Evolutionary conservation across 116 monocot genomes (phyloP), one percentile per base, ranked within the genome.

Genomic region (Dioscorea cayenensis): DNA sequence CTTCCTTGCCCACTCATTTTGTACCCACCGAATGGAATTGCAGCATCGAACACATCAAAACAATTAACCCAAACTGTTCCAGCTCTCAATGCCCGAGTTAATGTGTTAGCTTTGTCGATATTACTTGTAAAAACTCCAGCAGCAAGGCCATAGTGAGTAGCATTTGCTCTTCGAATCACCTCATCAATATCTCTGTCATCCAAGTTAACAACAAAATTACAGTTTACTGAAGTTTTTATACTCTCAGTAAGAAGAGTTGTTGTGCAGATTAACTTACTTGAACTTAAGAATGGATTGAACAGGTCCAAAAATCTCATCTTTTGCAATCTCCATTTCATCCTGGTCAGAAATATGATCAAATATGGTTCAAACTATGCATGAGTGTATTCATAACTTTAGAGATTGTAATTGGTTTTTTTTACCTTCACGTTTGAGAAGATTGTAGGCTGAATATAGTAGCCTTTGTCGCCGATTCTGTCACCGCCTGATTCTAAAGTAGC

Each of bases 361-460:
- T 32, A 48, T 14, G n/a, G 19, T 21, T 67, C 6, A n/a, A 3
- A 20, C 11, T 49, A 67, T n/a, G 11, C 0, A 48, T 1, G 17
- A 21, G 48, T 67, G 20, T 48, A 67, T 22, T 16, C 23, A 21
- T 23, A 68, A 18, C 21, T 68, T 19, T 12, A 49, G 16, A 52
- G 0, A 22, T 52, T 55, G 0, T 8, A 60, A 60, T 62, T 35
- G n/a, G 12, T 59, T 1, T 60, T 27, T 68, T 60, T 27, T 68
- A 76, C 76, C 60, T 78, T 72, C 3, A 72, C 77, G 43, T 72
- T 72, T 17, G 72, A 38, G 28, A 78, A 78, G 2, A 78, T 72
- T 7, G 77, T 72, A 16, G 77, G 77, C n/a, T 78, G 65, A 7
- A 78, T 72, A 66, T 43, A 78, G 48, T 72, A 78, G n/a, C 77